phyloP scores from a whole-genome alignment of 2,329 filamentous ascomycete genomes.

The Penicillium oxalicum region DNA sequence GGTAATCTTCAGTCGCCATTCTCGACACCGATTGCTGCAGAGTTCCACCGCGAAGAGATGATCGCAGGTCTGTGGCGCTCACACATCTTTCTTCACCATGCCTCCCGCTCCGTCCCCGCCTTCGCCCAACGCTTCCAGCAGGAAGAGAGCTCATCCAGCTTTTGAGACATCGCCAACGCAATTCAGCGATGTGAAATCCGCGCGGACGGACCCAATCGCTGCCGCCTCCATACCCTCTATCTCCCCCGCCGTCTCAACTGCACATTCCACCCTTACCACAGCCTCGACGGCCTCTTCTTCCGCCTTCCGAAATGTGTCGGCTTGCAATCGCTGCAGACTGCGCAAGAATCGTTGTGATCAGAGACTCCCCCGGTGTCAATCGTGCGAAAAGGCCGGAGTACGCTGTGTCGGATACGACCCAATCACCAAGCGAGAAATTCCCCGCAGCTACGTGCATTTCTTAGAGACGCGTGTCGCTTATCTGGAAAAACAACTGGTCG shows the following conservation, averaged over 20 bases:
- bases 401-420: constrained; percentile 94
- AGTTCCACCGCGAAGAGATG: constrained; percentile 26
- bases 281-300: constrained; percentile 29
- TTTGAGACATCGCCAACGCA: constrained; percentile 23
- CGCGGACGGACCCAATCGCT: constrained; percentile 15
- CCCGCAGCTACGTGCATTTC: constrained; percentile 88
- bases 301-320: constrained; percentile 78
- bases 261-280: constrained; percentile 22
- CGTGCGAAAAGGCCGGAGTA: constrained; percentile 86
- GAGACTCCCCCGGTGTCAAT: constrained; percentile 80
- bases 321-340: constrained; percentile 85
- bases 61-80: constrained; percentile 23
- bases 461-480: constrained; percentile 80
- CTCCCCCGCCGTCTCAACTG: constrained; percentile 18
- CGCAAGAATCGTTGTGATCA: constrained; percentile 96
- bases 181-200: constrained; percentile 16
- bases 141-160: constrained; percentile 33
- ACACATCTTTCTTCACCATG: constrained; percentile 26
- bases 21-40: constrained; percentile 20
- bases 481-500: constrained; percentile 67
- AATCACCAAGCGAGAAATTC: constrained; percentile 93
- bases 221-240: constrained; percentile 13
- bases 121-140: constrained; percentile 30
- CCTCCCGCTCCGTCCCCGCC: constrained; percentile 28
- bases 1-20: constrained; percentile 15